These are phyloP conservation scores for Xylaria sp. DNA, from an alignment of 2,329 filamentous ascomycete species.

Conservation along the genomic window DNA sequence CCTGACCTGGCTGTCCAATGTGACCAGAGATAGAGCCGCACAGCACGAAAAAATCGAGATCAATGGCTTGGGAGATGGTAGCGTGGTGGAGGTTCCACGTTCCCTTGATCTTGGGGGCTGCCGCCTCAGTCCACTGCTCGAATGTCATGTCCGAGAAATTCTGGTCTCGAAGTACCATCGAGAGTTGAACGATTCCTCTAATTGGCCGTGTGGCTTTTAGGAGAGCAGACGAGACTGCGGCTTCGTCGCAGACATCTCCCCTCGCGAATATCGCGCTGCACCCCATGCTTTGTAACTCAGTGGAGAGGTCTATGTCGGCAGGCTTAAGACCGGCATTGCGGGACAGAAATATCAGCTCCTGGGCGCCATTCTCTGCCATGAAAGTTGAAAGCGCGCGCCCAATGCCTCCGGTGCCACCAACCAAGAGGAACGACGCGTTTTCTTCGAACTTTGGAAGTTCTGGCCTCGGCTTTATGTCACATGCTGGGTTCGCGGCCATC, in stretches of 20 bases:
- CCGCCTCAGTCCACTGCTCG: conserved; percentile 48
- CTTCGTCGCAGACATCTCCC: too few relatives aligned
- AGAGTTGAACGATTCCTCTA: too few relatives aligned
- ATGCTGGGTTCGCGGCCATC: too few relatives aligned
- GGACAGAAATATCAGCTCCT: conserved; percentile 3
- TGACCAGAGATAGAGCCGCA: conserved; percentile 47
- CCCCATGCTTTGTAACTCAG: too few relatives aligned
- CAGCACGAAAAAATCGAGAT: conserved; percentile 54
- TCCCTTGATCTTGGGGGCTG: conserved; percentile 54
- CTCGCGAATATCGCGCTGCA: too few relatives aligned
- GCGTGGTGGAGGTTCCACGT: conserved; percentile 55
- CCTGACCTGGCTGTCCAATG: conserved; percentile 47
- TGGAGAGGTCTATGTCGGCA: too few relatives aligned
- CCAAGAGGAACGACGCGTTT: not conserved
- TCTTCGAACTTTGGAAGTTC: not conserved
- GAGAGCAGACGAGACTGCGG: too few relatives aligned
- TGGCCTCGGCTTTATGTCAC: too few relatives aligned
- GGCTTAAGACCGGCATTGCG: not conserved
- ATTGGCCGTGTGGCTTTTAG: not conserved
- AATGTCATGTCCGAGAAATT: conserved; percentile 49
- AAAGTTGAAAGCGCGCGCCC: conserved; percentile 7
- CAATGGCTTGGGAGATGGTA: conserved; percentile 30
- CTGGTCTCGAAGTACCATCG: conserved; percentile 8
- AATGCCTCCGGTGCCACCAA: conserved; percentile 13
- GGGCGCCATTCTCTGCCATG: conserved; percentile 17